Conservation (phyloP, 768 basidiomycete genomes). For the Chalciporus piperatus region DNA sequence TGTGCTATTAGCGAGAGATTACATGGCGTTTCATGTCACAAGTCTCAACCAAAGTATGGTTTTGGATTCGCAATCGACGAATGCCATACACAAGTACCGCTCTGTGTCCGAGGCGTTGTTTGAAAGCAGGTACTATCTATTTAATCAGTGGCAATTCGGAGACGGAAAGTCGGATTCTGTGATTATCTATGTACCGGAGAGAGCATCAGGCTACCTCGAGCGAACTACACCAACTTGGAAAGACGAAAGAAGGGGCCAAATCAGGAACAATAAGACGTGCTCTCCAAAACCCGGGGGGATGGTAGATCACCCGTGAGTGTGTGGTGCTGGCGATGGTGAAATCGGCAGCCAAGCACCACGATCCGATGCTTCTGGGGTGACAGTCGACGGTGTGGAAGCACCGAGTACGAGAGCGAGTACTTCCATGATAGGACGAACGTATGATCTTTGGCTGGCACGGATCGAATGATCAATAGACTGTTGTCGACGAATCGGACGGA, state of each 20-base stretch:
- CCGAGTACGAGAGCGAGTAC: not conserved
- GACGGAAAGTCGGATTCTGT: not conserved
- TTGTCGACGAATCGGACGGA: not conserved
- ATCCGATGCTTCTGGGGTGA: no score
- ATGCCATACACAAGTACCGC: no score
- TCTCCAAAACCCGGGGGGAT: no score
- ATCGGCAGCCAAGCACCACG: no score
- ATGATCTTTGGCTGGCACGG: not conserved
- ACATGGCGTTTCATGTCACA: not conserved
- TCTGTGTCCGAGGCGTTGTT: no score
- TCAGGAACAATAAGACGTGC: not conserved
- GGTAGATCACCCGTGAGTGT: no score
- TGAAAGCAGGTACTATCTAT: conserved; percentile 6
- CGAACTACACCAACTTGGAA: not conserved
- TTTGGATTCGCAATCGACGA: no score
- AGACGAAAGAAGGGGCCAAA: not conserved
- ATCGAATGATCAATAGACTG: no score
- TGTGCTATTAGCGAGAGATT: not conserved
- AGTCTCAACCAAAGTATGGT: not conserved
- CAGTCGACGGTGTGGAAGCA: no score
- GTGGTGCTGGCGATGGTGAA: no score
- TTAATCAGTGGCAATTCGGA: conserved; percentile 5
- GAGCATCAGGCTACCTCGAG: not conserved
- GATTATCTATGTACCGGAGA: conserved; percentile 7
- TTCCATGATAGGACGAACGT: not conserved